Conservation (phyloP, 2,329 filamentous ascomycete genomes). For the Sarocladiaceae sp. region DNA sequence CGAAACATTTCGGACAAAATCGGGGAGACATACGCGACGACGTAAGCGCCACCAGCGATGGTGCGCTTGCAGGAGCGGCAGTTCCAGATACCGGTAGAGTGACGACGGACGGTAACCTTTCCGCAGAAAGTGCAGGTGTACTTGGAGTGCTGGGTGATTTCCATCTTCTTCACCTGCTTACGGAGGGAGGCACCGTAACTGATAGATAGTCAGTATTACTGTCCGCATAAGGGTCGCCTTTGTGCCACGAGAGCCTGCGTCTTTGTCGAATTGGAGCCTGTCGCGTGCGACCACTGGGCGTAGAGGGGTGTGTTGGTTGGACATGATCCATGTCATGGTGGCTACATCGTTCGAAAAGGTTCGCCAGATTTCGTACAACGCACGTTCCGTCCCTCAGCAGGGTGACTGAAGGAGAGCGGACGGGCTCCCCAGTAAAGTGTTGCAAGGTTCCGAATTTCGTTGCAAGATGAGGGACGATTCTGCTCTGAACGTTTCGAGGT, state of each 20-base stretch:
- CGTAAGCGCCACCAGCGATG: constrained; percentile 70
- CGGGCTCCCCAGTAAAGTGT: no score
- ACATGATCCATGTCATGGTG: no score
- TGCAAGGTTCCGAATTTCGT: no score
- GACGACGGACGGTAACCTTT: constrained; percentile 88
- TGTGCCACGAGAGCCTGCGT: constrained; percentile 8
- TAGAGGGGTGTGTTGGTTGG: no score
- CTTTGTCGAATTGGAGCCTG: no score
- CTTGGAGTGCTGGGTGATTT: constrained; percentile 96
- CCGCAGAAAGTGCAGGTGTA: constrained; percentile 99
- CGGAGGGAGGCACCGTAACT: constrained; percentile 99
- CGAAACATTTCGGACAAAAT: background rate
- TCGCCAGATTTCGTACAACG: no score
- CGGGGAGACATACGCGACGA: constrained; percentile 74
- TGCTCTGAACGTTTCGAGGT: no score
- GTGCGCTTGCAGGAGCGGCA: constrained; percentile 95
- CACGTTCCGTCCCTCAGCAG: no score
- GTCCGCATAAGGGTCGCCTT: background rate
- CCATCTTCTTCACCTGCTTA: constrained; percentile 98
- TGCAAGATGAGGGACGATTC: no score
- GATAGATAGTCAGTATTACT: constrained; percentile 20
- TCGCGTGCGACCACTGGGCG: no score
- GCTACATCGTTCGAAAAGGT: no score
- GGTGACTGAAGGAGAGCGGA: no score
- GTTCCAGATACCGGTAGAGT: constrained; percentile 92